A percentile compares a stretch with the other conserved stretches of the same genome.
Conservation (phyloP, 352 stramenopile genomes). For the Globisporangium emineosum region DNA sequence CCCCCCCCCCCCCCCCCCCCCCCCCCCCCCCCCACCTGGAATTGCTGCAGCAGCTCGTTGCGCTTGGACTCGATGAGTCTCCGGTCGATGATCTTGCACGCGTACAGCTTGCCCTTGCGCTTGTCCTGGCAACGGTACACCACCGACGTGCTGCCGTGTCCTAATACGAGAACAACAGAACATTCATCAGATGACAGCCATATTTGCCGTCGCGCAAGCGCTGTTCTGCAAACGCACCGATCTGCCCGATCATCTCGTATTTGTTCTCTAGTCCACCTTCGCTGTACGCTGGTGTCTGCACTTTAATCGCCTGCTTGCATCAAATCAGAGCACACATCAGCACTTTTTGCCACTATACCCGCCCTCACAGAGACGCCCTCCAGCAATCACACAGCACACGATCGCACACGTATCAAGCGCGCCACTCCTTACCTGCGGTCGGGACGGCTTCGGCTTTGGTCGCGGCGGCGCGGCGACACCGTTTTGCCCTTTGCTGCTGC, state of each 20-base stretch:
- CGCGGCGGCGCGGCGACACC: slow-evolving; percentile 27
- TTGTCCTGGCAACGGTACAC: slow-evolving; percentile 81
- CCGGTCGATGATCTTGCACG: slow-evolving; percentile 89
- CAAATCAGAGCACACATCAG: not conserved
- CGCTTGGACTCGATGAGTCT: slow-evolving; percentile 62
- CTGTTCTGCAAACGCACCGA: slow-evolving; percentile 45
- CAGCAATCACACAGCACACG: slow-evolving; percentile 4
- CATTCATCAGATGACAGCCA: not conserved
- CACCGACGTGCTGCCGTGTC: slow-evolving; percentile 79
- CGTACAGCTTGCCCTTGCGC: slow-evolving; percentile 44
- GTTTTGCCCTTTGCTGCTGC: slow-evolving; percentile 30
- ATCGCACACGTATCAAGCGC: not conserved
- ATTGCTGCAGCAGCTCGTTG: slow-evolving; percentile 85
- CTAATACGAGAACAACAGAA: slow-evolving; percentile 25
- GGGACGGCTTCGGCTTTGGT: slow-evolving; percentile 23
- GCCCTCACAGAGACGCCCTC: not conserved
- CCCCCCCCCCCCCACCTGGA: too few relatives aligned
- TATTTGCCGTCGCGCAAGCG: not conserved
- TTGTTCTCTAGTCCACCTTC: slow-evolving; percentile 72
- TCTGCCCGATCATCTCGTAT: slow-evolving; percentile 81
- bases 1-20: too few relatives aligned
- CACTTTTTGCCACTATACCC: not conserved
- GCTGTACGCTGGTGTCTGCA: slow-evolving; percentile 68
- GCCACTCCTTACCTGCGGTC: slow-evolving; percentile 19
- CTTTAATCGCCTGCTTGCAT: slow-evolving; percentile 55